Percentiles rank a stretch among this genome's conserved stretches.
phyloP scores from a whole-genome alignment of 441 rosid species.

The Pelargonium citronellum region DNA sequence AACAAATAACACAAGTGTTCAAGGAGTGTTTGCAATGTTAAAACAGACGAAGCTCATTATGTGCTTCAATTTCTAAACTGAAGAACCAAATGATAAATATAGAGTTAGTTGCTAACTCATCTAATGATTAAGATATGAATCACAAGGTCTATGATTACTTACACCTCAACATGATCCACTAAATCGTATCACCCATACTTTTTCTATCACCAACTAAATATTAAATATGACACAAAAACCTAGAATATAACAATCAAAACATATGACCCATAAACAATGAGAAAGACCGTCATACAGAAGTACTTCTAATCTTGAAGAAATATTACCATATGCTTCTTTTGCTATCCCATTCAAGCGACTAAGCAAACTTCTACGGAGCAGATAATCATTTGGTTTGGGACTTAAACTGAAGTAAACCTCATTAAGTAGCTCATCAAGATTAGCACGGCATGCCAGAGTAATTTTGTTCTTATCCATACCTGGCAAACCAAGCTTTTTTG shows the following conservation, averaged over 20 bases:
- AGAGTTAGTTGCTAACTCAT: background rate
- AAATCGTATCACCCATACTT: background rate
- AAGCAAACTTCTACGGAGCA: constrained; percentile 29
- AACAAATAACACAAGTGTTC: no score
- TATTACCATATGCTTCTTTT: constrained; percentile 35
- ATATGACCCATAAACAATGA: background rate
- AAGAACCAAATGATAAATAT: no score
- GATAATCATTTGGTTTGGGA: constrained; percentile 27
- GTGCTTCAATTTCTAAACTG: no score
- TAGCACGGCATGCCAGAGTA: constrained; percentile 13
- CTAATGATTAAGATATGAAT: background rate
- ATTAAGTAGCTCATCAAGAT: constrained; percentile 26
- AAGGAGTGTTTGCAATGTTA: no score
- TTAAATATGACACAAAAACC: background rate
- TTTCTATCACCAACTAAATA: background rate
- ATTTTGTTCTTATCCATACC: constrained; percentile 21
- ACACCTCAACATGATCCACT: background rate
- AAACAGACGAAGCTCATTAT: no score
- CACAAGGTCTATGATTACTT: no score
- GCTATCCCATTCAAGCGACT: constrained; percentile 31
- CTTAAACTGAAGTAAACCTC: constrained; percentile 20
- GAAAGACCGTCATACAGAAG: background rate
- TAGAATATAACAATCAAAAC: background rate
- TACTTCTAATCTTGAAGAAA: background rate
- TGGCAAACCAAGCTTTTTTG: constrained; percentile 22